Evolutionary conservation across 83 land plant genomes (phyloP), one percentile per base, ranked within the genome.

Genomic region (Picea engelmannii): DNA sequence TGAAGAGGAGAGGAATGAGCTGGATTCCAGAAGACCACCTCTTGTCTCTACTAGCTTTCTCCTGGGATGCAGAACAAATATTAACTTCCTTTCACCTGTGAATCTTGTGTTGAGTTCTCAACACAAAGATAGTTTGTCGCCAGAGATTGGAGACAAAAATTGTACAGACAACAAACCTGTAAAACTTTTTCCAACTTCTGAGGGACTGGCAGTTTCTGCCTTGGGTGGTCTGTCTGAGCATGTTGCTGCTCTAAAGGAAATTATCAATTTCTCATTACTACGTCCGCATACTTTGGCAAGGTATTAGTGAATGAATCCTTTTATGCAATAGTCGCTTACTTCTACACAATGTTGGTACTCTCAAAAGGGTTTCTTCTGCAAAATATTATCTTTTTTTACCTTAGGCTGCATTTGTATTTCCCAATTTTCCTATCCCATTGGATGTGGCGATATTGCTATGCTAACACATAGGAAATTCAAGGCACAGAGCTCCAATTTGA

Each of bases 201-300:
- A 79, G 7, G 63, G 49, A 40, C 17, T 27, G 62, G 35, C 67
- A 78, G 0, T 79, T 76, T 38, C 82, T 23, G 78, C 84, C 21
- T 67, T 95, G 67, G 98, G 98, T 79, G 95, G 98, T n/a, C 66
- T 95, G 11, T 93, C 96, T 21, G 86, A 94, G 47, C 93, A 95
- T 64, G 87, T 83, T 86, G 83, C 79, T 27, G 12, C 82, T 65
- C 71, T 95, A 71, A 93, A 87, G 81, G 96, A 95, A 78, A 92
- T 91, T 10, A 91, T 93, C 52, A 38, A 82, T 52, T 85, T 86
- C 60, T 91, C 96, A 66, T 68, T 95, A 63, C 55, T 82, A 5
- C 13, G 68, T n/a, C 85, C 86, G 21, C 82, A 79, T 47, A 69
- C 81, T 16, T 78, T 93, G 65, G 40, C 40, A 35, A 35, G 38